phyloP scores from a whole-genome alignment of 202 grass and related monocot species.

The Saccharum hybrid region DNA sequence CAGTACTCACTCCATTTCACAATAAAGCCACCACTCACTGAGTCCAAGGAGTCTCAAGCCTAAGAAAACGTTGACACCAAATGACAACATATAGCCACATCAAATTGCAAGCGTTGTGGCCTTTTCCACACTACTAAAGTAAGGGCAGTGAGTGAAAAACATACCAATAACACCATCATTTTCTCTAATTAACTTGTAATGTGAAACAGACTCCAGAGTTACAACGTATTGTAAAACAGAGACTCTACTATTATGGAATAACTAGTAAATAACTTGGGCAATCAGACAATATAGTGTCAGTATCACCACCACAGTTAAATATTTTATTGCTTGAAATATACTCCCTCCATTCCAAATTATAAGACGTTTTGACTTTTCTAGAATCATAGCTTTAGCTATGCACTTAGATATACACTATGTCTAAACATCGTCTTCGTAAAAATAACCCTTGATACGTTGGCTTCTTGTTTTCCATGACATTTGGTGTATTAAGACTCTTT shows the following conservation, averaged over 20 bases:
- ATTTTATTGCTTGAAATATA: slow-evolving; percentile 18
- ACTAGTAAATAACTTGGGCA: slow-evolving; percentile 12
- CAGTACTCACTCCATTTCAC: neutral
- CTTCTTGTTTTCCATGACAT: no score
- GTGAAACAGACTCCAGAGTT: neutral
- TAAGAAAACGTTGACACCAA: neutral
- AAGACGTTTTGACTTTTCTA: no score
- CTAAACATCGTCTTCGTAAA: no score
- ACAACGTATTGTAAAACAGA: neutral
- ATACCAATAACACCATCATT: neutral
- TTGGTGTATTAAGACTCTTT: no score
- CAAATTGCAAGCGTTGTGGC: neutral
- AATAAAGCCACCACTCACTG: neutral
- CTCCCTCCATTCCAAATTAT: no score
- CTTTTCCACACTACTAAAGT: neutral
- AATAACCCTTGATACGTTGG: no score
- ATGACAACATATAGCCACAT: neutral
- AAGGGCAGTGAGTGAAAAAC: neutral
- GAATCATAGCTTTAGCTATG: no score
- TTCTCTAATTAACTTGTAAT: neutral
- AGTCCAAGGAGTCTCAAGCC: neutral
- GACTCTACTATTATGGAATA: neutral
- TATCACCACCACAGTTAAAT: neutral
- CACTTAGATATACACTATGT: no score
- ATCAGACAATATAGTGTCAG: neutral